Conservation (phyloP, 768 basidiomycete species). For the Tubosaeta sp. region DNA sequence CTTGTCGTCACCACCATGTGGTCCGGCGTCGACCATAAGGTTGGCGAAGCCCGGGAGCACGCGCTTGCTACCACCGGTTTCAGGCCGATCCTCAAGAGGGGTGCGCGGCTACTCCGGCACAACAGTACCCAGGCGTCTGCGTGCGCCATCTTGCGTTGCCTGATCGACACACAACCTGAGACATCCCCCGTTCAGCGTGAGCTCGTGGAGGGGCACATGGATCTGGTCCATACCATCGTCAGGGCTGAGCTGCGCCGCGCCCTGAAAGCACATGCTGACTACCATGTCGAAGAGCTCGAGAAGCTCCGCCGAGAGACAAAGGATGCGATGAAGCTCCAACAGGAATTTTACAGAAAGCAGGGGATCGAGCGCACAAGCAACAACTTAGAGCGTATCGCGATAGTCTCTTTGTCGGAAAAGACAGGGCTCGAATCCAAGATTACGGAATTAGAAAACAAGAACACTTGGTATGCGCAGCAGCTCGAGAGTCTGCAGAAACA, state of each 20-base stretch:
- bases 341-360: slow-evolving; percentile 40
- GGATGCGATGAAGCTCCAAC: slow-evolving; percentile 43
- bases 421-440: slow-evolving; percentile 28
- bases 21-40: slow-evolving; percentile 36
- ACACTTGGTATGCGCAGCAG: slow-evolving; percentile 10
- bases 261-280: slow-evolving; percentile 42
- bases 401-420: slow-evolving; percentile 37
- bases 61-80: slow-evolving; percentile 43
- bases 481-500: slow-evolving; percentile 26
- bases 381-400: slow-evolving; percentile 37
- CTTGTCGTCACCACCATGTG: slow-evolving; percentile 55
- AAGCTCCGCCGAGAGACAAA: slow-evolving; percentile 45
- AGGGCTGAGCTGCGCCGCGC: slow-evolving; percentile 50
- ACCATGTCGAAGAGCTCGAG: slow-evolving; percentile 44
- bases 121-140: slow-evolving; percentile 38
- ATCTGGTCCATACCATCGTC: slow-evolving; percentile 49
- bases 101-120: slow-evolving; percentile 45
- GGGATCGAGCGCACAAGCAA: slow-evolving; percentile 37
- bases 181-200: slow-evolving; percentile 53
- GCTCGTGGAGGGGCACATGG: slow-evolving; percentile 45
- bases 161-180: slow-evolving; percentile 38
- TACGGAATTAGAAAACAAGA: slow-evolving; percentile 26
- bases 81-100: slow-evolving; percentile 47
- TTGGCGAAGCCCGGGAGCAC: slow-evolving; percentile 40
- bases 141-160: slow-evolving; percentile 37